Percentiles rank a stretch among this genome's conserved stretches.
phyloP scores from a whole-genome alignment of 1,284 basidiomycete genomes.

The Schizophyllum commune region DNA sequence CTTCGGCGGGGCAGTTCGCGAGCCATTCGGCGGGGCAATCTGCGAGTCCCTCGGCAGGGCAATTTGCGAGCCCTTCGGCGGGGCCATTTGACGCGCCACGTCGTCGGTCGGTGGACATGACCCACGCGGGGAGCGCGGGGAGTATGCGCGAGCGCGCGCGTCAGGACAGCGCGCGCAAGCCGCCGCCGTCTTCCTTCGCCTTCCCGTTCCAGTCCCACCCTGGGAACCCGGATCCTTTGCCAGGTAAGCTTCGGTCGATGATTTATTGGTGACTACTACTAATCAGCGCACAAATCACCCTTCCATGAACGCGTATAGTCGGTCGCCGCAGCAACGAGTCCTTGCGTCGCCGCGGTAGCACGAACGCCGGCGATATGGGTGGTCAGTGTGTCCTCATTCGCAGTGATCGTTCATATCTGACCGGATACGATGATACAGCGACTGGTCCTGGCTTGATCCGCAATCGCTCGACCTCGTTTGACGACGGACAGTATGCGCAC shows the following conservation, averaged over 20 bases:
- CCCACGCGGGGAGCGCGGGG: not conserved
- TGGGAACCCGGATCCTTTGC: conserved; percentile 53
- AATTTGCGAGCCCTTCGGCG: not conserved
- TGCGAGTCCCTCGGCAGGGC: not conserved
- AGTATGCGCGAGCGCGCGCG: not conserved
- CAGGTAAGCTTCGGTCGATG: conserved; percentile 19
- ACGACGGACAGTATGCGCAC: not conserved
- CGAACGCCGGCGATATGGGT: not conserved
- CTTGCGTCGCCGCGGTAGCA: not conserved
- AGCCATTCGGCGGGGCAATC: too few species aligned
- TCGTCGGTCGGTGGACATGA: not conserved
- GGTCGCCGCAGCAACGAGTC: not conserved
- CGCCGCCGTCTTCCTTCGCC: not conserved
- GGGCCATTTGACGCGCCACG: not conserved
- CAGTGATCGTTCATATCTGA: not conserved
- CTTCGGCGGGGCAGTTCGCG: not conserved
- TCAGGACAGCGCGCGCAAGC: not conserved
- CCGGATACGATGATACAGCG: not conserved
- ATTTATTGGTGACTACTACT: not conserved
- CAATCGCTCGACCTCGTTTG: conserved; percentile 6
- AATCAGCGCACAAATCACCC: conserved; percentile 7
- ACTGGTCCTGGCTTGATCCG: not conserved
- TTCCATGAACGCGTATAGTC: conserved; percentile 13
- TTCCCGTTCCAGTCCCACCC: conserved; percentile 50
- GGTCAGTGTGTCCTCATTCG: not conserved